These are phyloP conservation scores for Colletotrichum lentis DNA, from an alignment of 2,329 filamentous ascomycete genomes.

Conservation along the genomic window DNA sequence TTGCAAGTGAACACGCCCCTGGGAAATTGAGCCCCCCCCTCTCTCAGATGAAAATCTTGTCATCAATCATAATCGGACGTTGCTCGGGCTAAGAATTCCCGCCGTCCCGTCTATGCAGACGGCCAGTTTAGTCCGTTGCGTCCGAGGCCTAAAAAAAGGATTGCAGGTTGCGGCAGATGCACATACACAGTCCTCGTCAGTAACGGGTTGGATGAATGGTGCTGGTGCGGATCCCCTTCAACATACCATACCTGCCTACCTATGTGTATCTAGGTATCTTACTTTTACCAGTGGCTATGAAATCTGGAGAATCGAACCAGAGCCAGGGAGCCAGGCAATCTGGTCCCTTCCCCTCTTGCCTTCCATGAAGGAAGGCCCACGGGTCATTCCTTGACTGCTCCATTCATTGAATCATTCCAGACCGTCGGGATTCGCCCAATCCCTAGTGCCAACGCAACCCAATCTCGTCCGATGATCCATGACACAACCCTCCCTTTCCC, in stretches of 20 bases:
- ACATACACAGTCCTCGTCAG: neutral
- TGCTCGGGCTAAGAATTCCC: neutral
- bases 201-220: neutral
- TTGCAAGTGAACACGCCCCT: neutral
- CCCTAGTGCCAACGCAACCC: slow-evolving; percentile 27
- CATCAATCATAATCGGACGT: slow-evolving; percentile 1
- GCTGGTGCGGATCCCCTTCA: neutral
- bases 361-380: neutral
- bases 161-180: neutral
- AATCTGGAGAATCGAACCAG: too few species aligned
- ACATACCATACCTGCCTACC: neutral
- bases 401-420: slow-evolving; percentile 32
- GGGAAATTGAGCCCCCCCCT: slow-evolving; percentile 12
- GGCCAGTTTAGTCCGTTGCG: neutral
- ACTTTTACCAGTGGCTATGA: too few species aligned
- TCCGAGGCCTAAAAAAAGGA: neutral
- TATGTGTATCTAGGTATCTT: too few species aligned
- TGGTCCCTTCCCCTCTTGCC: neutral
- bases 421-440: slow-evolving; percentile 27
- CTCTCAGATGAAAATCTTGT: slow-evolving; percentile 2
- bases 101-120: neutral
- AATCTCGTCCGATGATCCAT: slow-evolving; percentile 35
- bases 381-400: neutral
- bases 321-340: neutral
- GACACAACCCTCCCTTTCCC: slow-evolving; percentile 20